Conservation (phyloP, 805 yeast species). For the Deakozyma indianensis region DNA sequence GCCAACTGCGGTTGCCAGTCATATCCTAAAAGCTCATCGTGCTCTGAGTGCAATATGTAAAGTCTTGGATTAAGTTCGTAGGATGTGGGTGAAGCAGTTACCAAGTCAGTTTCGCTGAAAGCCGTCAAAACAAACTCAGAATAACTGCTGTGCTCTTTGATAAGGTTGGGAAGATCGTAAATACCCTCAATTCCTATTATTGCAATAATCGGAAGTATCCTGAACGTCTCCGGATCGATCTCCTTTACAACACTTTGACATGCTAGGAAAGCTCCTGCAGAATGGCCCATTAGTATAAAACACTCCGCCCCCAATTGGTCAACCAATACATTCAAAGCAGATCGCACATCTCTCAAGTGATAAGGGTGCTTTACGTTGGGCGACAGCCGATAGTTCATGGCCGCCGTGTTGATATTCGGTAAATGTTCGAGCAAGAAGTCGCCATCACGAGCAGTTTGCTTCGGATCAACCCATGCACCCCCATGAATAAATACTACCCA, state of each 20-base stretch:
- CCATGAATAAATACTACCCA: conserved; percentile 53
- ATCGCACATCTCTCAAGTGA: conserved; percentile 40
- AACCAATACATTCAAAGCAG: conserved; percentile 23
- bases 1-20: not conserved
- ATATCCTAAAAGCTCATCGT: not conserved
- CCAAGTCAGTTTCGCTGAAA: conserved; percentile 19
- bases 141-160: conserved; percentile 47
- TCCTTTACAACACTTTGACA: conserved; percentile 29
- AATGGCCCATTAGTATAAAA: conserved; percentile 44
- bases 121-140: conserved; percentile 42
- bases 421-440: conserved; percentile 19
- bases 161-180: conserved; percentile 33
- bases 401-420: conserved; percentile 19
- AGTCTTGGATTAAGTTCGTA: not conserved
- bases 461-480: conserved; percentile 71
- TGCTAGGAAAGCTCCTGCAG: conserved; percentile 58
- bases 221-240: not conserved
- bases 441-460: conserved; percentile 44
- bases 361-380: conserved; percentile 46
- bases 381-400: conserved; percentile 49
- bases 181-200: conserved; percentile 44
- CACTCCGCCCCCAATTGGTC: conserved; percentile 13
- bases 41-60: not conserved
- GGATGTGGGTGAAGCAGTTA: not conserved
- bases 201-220: not conserved